A percentile compares a stretch with the other conserved stretches of the same genome.
phyloP scores from a whole-genome alignment of 148 eudicot species.

The Selenicereus undatus region DNA sequence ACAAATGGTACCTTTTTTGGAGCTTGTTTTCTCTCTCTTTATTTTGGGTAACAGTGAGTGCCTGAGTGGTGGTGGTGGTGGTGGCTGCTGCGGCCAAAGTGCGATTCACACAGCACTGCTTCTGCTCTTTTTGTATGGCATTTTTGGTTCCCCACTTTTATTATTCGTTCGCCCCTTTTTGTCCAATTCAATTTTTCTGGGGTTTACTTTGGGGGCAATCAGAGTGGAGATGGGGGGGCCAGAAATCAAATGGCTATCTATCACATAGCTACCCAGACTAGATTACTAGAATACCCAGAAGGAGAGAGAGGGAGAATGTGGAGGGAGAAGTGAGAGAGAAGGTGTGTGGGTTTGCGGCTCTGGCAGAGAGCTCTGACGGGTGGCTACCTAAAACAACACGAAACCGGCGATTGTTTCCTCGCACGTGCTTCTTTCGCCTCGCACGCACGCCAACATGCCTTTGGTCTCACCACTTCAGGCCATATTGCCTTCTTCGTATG shows the following conservation, averaged over 20 bases:
- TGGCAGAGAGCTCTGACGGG: constrained; percentile 16
- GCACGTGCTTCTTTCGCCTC: constrained; percentile 15
- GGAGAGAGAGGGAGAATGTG: background rate
- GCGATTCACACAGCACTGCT: constrained; percentile 16
- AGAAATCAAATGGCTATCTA: background rate
- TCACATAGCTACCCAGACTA: background rate
- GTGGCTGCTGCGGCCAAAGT: constrained; percentile 11
- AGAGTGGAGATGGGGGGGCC: constrained; percentile 16
- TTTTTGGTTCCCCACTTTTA: background rate
- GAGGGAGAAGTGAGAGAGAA: background rate
- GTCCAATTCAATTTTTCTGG: background rate
- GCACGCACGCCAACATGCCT: background rate
- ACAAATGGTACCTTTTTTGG: constrained; percentile 2
- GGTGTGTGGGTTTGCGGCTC: background rate
- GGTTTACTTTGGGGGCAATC: background rate
- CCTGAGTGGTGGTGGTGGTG: background rate
- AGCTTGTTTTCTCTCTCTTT: background rate
- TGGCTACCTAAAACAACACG: constrained; percentile 18
- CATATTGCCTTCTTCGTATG: no score
- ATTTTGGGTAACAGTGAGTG: background rate
- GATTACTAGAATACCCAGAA: background rate
- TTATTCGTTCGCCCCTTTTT: background rate
- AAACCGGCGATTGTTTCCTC: constrained; percentile 17
- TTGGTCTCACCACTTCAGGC: no score
- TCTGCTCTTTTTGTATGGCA: background rate